Conservation (phyloP, 208 protist species). For the Trypanosoma avium region DNA sequence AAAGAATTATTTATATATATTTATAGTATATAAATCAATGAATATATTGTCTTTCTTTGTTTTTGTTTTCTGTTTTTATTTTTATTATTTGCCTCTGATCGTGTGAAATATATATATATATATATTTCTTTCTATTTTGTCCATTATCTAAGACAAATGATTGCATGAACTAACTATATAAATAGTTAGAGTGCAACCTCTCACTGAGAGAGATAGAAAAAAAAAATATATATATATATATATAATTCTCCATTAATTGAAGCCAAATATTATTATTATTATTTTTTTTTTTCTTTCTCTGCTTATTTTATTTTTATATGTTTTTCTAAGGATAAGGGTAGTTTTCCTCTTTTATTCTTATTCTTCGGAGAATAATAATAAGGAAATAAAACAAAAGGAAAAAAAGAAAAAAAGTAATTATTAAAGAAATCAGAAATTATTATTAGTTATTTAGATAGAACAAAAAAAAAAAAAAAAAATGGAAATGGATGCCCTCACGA, state of each 20-base stretch:
- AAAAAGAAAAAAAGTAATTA: not conserved
- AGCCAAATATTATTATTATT: too few species aligned
- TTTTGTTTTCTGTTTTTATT: too few species aligned
- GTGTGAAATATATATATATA: too few species aligned
- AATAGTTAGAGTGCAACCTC: not conserved
- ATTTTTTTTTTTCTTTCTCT: not conserved
- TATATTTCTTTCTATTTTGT: too few species aligned
- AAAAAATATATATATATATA: not conserved
- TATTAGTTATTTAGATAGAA: not conserved
- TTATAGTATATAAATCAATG: too few species aligned
- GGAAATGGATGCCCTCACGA: conserved; percentile 86
- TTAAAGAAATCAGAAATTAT: too few species aligned
- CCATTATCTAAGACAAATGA: too few species aligned
- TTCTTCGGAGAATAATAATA: not conserved
- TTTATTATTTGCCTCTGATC: too few species aligned
- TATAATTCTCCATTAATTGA: not conserved
- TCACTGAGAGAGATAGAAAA: not conserved
- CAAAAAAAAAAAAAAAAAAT: conserved; percentile 23
- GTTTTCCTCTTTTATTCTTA: not conserved
- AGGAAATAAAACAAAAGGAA: not conserved
- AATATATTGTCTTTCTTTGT: too few species aligned
- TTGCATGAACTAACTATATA: too few species aligned
- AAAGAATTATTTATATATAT: not conserved
- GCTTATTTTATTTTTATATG: not conserved
- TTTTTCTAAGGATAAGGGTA: not conserved